These are phyloP conservation scores for Zizania palustris DNA, from an alignment of 202 grass and related monocot genomes.

Conservation along the genomic window DNA sequence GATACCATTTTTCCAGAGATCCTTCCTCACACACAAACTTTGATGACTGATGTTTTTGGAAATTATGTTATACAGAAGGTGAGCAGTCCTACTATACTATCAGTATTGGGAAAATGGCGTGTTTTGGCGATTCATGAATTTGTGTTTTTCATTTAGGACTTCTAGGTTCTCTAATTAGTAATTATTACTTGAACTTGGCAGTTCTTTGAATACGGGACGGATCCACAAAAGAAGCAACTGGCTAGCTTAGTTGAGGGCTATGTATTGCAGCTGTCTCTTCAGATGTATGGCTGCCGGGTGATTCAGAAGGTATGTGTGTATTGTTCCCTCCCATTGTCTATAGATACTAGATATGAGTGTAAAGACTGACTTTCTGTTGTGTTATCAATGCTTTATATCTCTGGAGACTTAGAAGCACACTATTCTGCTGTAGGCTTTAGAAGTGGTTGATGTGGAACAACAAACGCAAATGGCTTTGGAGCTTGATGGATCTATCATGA, in stretches of 20 bases:
- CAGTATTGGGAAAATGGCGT: constrained; percentile 10
- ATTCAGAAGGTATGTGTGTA: constrained; percentile 85
- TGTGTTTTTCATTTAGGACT: not conserved
- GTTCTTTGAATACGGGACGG: constrained; percentile 96
- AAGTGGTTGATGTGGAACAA: constrained; percentile 84
- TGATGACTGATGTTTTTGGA: constrained; percentile 99
- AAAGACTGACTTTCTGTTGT: not conserved
- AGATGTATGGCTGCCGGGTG: constrained; percentile 99
- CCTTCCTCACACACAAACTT: constrained; percentile 74
- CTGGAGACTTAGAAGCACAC: constrained; percentile 16
- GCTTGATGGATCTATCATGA: constrained; percentile 88
- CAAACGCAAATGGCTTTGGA: constrained; percentile 88
- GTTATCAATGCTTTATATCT: constrained; percentile 3
- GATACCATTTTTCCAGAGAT: constrained; percentile 94
- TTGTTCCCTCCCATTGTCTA: constrained; percentile 10
- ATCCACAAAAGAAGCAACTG: constrained; percentile 75
- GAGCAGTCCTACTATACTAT: constrained; percentile 32
- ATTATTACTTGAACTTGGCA: constrained; percentile 47
- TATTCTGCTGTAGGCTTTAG: constrained; percentile 74
- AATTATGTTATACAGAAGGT: constrained; percentile 99
- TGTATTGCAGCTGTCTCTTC: constrained; percentile 84
- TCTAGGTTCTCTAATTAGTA: constrained; percentile 10
- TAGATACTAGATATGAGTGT: constrained; percentile 12
- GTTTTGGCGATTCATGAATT: not conserved
- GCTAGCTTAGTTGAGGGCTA: constrained; percentile 71